Evolutionary conservation across 129 eudicot species (phyloP), one percentile per base, ranked within the genome.

Genomic region (Chrysanthemum lavandulifolium): DNA sequence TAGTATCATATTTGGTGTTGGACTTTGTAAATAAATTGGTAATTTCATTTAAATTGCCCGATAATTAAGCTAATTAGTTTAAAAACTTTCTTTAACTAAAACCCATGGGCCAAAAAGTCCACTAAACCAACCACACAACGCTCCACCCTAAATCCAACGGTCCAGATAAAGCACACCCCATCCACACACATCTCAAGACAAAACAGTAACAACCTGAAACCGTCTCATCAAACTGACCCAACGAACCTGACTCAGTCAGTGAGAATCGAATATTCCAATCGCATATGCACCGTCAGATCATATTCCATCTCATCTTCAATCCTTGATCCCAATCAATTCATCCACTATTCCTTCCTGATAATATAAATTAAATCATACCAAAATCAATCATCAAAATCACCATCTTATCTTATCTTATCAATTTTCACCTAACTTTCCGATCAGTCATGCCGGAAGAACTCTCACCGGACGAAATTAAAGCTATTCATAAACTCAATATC

Each of bases 401-500:
- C 1, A 60, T 60, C 36, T 18, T 6, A 60, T 19, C 36, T 15
- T 21, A 61, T 61, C 16, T 61, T n/a, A n/a, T n/a, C n/a, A n/a
- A n/a, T n/a, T n/a, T 60, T 60, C 65, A 2, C 3, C 47, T 18
- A 29, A 25, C n/a, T n/a, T n/a, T n/a, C n/a, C n/a, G n/a, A n/a
- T n/a, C 67, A 1, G 2, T 12, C 66, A 81, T 81, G 84, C 2
- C 71, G 61, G 84, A 86, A 64, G 81, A 78, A 80, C 79, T 23
- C 3, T 43, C 72, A 8, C 62, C 65, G 19, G 75, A 80, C 23
- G 69, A 75, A 47, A 18, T 73, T 3, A 58, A 82, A 19, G 90
- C 82, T 72, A 67, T 89, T 12, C 61, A 84, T 5, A 86, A 89
- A 23, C 84, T 84, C n/a, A 71, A 78, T 36, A 66, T 84, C 57